Base-by-base conservation (phyloP, 805 yeast species). In the Ogataea pilisensis region DNA sequence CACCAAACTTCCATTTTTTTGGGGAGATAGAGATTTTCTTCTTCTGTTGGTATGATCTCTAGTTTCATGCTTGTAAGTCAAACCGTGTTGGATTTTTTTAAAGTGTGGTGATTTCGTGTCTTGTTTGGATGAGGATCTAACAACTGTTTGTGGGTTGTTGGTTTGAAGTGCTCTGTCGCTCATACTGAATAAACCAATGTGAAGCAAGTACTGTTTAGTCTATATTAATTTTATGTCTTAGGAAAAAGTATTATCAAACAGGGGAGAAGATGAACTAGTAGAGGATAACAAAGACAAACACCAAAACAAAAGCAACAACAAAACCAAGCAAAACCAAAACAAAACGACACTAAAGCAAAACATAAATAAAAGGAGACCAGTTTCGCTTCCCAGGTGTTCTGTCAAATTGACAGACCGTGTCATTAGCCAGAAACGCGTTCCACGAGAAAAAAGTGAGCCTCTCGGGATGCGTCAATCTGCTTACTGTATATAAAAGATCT, bases 61-160 rank as follows among this genome's bases (percentile, higher is more conserved):
- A 2, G 44, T 47, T 31, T 57, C 56, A 42, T 68, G 70, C 44
- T 69, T 68, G 41, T 67, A 63, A 2, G 65, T 53, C 28, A 75
- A 53, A 0, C 80, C 80, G 50, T 75, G 79, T 2, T 76, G 75
- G 37, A 68, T 65, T 46, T 57, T 65, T 19, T 53, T 54, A 24
- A 57, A 44, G 9, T 36, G 35, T 4, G 42, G 38, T 6, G 25
- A 8, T 16, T 8, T 13, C 12, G 18, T 11, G 19, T 11, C 29
- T 7, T 17, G 31, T 33, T 22, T 16, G 16, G n/a, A 5, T 8
- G 35, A 6, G 8, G 35, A 14, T n/a, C 4, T 11, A 29, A 8
- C 19, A 6, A 16, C 31, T 7, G 11, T 16, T 6, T 17, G 5
- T n/a, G 18, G 19, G 31, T 29, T 11, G 14, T 12, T 14, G 18